Conservation (phyloP, 2,329 filamentous ascomycete genomes). For the Phialophora tarda region DNA sequence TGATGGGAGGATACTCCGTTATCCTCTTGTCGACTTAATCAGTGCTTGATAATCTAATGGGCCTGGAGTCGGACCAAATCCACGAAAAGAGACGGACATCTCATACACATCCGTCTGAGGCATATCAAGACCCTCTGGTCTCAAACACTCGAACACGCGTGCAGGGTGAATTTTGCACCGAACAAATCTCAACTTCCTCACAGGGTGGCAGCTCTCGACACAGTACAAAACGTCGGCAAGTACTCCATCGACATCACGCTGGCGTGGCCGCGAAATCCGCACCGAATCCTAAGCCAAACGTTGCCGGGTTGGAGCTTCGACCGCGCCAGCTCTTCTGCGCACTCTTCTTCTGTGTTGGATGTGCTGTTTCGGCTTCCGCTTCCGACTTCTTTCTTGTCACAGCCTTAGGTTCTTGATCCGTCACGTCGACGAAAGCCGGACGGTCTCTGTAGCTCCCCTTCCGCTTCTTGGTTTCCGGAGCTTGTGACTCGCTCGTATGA, state of each 20-base stretch:
- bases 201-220: not conserved
- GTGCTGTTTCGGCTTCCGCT: slow-evolving; percentile 1
- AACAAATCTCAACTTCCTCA: not conserved
- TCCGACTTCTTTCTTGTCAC: slow-evolving; percentile 1
- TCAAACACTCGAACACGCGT: not conserved
- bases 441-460: slow-evolving; percentile 13
- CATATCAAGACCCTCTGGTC: not conserved
- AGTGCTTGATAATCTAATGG: not conserved
- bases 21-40: not conserved
- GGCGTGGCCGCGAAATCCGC: slow-evolving; percentile 8
- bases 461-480: not conserved
- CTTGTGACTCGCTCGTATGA: slow-evolving; percentile 3
- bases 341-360: not conserved
- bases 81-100: not conserved
- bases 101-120: not conserved
- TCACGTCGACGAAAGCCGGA: slow-evolving; percentile 11
- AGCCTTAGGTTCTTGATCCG: slow-evolving; percentile 10
- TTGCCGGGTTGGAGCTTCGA: slow-evolving; percentile 5
- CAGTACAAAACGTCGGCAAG: not conserved
- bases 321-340: slow-evolving; percentile 11
- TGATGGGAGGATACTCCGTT: too few relatives aligned
- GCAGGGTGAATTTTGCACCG: not conserved
- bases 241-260: not conserved
- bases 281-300: slow-evolving; percentile 6
- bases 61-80: not conserved